Conservation (phyloP, 371 early-diverging fungal genomes). For the Encephalitozoon intestinalis region DNA sequence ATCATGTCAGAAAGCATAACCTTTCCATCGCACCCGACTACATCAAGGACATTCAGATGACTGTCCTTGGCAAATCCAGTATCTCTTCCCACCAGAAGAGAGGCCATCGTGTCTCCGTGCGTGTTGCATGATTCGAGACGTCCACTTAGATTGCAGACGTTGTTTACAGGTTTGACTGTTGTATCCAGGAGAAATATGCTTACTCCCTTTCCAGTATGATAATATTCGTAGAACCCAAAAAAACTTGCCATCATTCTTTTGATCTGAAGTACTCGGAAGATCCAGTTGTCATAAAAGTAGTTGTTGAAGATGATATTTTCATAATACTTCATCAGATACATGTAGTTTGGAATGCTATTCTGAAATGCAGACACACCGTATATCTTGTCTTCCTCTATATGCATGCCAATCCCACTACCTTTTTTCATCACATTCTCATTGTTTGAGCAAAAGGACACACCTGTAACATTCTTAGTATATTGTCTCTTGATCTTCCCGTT, state of each 20-base stretch:
- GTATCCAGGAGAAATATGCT: slow-evolving; percentile 49
- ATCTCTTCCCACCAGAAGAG: slow-evolving; percentile 17
- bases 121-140: slow-evolving; percentile 18
- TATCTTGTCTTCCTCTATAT: slow-evolving; percentile 32
- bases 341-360: slow-evolving; percentile 25
- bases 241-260: slow-evolving; percentile 28
- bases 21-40: slow-evolving; percentile 38
- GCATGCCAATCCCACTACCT: not conserved
- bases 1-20: slow-evolving; percentile 52
- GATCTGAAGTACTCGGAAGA: slow-evolving; percentile 36
- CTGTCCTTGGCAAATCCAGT: slow-evolving; percentile 52
- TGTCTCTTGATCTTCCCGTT: not conserved
- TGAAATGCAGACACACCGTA: slow-evolving; percentile 14
- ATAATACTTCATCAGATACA: slow-evolving; percentile 44
- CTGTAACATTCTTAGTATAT: not conserved
- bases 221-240: slow-evolving; percentile 36
- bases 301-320: slow-evolving; percentile 47
- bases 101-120: slow-evolving; percentile 32
- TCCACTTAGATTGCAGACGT: slow-evolving; percentile 27
- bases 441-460: not conserved
- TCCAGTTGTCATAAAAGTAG: slow-evolving; percentile 35
- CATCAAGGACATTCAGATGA: slow-evolving; percentile 35
- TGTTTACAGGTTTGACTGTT: slow-evolving; percentile 13
- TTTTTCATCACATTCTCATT: not conserved
- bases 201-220: slow-evolving; percentile 51